Evolutionary conservation across 306 rosid species (phyloP).

Genomic region (Medicago truncatula): MtrunA17r5.0-ANR NC_053049.1:48098001-48098500

Average conservation of each 20-base stretch:
- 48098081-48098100: conserved; percentile 89
- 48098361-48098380: conserved; percentile 72
- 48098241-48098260: conserved; percentile 54
- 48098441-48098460: conserved; percentile 54
- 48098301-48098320: conserved; percentile 65
- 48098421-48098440: conserved; percentile 56
- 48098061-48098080: conserved; percentile 56
- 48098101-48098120: conserved; percentile 50
- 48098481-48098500: conserved; percentile 63
- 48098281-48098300: conserved; percentile 76
- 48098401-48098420: conserved; percentile 63
- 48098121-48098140: conserved; percentile 58
- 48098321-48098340: conserved; percentile 49
- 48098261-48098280: conserved; percentile 60
- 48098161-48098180: conserved; percentile 71
- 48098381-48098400: conserved; percentile 50
- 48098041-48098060: conserved; percentile 86
- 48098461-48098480: conserved; percentile 68
- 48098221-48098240: conserved; percentile 77
- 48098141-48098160: conserved; percentile 78
- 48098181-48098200: conserved; percentile 74
- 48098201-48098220: conserved; percentile 87
- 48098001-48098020: conserved; percentile 85
- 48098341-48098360: conserved; percentile 54
- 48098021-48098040: conserved; percentile 89